phyloP scores from a whole-genome alignment of 2,329 filamentous ascomycete species.

The Colletotrichum sp. region DNA sequence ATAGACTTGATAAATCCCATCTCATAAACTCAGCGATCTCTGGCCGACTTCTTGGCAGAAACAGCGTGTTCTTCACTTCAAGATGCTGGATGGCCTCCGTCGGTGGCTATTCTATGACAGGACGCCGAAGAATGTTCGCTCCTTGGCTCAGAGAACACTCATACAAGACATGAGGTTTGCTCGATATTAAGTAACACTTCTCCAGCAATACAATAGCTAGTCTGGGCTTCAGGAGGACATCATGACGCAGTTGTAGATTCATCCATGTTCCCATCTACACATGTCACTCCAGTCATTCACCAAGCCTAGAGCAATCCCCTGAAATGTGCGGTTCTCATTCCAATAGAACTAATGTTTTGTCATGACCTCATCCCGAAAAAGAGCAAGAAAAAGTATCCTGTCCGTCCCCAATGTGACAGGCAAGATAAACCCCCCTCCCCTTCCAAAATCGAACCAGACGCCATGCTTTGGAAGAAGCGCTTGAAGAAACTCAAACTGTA shows the following conservation, averaged over 20 bases:
- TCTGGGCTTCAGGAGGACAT: not conserved
- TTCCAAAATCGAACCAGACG: not conserved
- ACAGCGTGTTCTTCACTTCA: not conserved
- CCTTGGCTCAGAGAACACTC: not conserved
- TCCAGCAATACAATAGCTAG: not conserved
- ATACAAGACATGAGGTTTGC: too few relatives aligned
- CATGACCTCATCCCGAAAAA: not conserved
- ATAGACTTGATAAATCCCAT: not conserved
- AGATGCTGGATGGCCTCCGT: rapidly evolving
- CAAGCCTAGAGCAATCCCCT: not conserved
- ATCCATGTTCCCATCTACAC: not conserved
- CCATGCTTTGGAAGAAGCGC: slow-evolving; percentile 19
- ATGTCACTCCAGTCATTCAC: not conserved
- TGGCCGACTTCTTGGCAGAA: not conserved
- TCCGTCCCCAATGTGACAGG: not conserved
- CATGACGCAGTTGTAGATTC: rapidly evolving
- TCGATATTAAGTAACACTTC: not conserved
- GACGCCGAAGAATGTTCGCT: not conserved
- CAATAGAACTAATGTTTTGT: slow-evolving; percentile 3
- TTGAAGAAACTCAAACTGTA: not conserved
- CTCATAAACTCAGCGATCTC: rapidly evolving
- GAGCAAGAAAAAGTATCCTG: not conserved
- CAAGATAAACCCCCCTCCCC: not conserved
- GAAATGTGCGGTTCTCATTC: not conserved
- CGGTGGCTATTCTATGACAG: rapidly evolving